Base-by-base conservation (phyloP, 331 rosid species). In the Spiraea crenata region DNA sequence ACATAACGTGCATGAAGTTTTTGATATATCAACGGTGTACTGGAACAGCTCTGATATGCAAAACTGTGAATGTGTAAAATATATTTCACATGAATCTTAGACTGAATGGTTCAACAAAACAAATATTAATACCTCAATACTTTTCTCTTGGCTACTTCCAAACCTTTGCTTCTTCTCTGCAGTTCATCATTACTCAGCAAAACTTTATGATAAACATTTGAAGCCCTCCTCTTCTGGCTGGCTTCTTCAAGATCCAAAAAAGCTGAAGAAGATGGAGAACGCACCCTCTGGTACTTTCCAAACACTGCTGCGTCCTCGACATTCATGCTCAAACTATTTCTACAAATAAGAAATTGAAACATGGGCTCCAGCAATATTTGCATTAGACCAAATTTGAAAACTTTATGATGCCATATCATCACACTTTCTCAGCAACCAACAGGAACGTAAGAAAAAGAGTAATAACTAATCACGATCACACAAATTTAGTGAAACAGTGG, bases 121-220 rank as follows among this genome's bases (percentile, higher is more conserved):
- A 6, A 31, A 41, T 39, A 57, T 63, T 34, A 40, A 47, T 72
- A 93, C 98, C 98, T 85, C 79, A 78, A 59, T 65, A 90, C 74
- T 80, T 80, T 88, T 31, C 68, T 80, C 74, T 82, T 90, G 57
- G 84, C 88, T 65, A 72, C 82, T 62, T 73, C 73, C 89, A 85
- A 67, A 61, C 73, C 45, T 59, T 77, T 77, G 71, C 78, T 64
- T 48, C 69, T 80, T 78, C 71, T 76, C 79, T 68, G 40, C 70
- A 70, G 55, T 57, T 74, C 79, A 63, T 85, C 84, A 63, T 79
- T 77, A 67, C 84, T 84, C 78, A 50, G 79, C 79, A 74, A 57
- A 49, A 93, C 77, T 71, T 88, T 84, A 48, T 45, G 50, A 56
- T 82, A 56, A 65, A 76, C 69, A 57, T 49, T 42, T 20, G 31